Evolutionary conservation across 225 moss, liverwort and hornwort species (phyloP).

Genomic region (Sphagnum tenellum): DNA sequence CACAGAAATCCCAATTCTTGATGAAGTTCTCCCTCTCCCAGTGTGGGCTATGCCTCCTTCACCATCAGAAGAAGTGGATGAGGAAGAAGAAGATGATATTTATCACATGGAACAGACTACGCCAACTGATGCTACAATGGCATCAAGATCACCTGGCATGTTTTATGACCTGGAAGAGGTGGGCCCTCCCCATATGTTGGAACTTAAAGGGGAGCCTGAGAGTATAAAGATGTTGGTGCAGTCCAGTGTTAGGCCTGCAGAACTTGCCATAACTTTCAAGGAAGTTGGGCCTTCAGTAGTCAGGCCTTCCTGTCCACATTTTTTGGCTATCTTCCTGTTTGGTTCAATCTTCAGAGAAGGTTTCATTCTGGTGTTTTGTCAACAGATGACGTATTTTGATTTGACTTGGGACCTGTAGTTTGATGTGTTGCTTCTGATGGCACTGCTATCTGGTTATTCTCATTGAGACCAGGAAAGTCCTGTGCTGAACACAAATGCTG

Average conservation of each 20-base stretch:
- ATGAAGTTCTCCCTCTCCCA: slow-evolving; percentile 56
- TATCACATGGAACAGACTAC: slow-evolving; percentile 27
- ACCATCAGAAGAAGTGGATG: slow-evolving; percentile 22
- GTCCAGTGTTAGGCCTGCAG: neutral
- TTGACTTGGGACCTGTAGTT: too few relatives aligned
- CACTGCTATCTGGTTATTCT: too few relatives aligned
- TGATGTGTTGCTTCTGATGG: too few relatives aligned
- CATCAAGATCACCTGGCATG: slow-evolving; percentile 39
- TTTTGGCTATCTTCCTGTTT: too few relatives aligned
- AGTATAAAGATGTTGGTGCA: neutral
- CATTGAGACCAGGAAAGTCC: too few relatives aligned
- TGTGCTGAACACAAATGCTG: too few relatives aligned
- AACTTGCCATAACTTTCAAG: neutral
- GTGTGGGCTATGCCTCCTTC: slow-evolving; percentile 27
- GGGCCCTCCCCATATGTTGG: slow-evolving; percentile 30
- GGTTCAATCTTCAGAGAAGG: too few relatives aligned
- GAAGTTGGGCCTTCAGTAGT: neutral
- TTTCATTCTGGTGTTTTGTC: too few relatives aligned
- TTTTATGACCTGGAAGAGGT: slow-evolving; percentile 33
- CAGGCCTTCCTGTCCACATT: neutral
- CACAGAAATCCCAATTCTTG: slow-evolving; percentile 63
- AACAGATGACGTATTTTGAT: too few relatives aligned
- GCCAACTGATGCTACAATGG: slow-evolving; percentile 30
- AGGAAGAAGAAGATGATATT: slow-evolving; percentile 16
- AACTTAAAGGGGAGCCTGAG: slow-evolving; percentile 3